phyloP scores from a whole-genome alignment of 768 basidiomycete genomes.

The Sistotremastrum niveocremeum region DNA sequence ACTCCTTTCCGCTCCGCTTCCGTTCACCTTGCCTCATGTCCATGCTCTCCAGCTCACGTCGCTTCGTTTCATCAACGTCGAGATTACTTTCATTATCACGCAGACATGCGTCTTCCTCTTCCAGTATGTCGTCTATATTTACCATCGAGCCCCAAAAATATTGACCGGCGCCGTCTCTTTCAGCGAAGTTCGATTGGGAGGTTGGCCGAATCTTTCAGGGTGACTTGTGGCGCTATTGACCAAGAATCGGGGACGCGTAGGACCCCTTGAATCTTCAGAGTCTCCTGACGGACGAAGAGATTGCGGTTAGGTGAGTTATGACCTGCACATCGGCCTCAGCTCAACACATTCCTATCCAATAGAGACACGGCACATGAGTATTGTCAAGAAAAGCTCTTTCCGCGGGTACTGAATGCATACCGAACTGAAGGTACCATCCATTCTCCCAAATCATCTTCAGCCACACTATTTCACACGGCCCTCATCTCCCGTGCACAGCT shows the following conservation, averaged over 20 bases:
- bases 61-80: no score
- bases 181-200: no score
- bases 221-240: no score
- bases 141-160: no score
- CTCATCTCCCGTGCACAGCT: neutral
- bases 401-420: constrained; percentile 84
- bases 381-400: constrained; percentile 76
- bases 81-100: no score
- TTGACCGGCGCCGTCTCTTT: no score
- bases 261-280: constrained; percentile 75
- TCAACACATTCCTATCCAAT: constrained; percentile 3
- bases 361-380: constrained; percentile 73
- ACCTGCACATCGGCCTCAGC: neutral
- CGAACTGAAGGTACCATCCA: constrained; percentile 60
- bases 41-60: no score
- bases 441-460: neutral
- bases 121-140: no score
- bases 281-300: constrained; percentile 79
- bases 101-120: no score
- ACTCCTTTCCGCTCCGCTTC: no score
- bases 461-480: neutral
- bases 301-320: constrained; percentile 58
- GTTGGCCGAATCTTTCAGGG: no score
- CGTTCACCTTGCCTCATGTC: no score
- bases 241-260: constrained; percentile 21